These are phyloP conservation scores for Xylariomycetidae sp. DNA, from an alignment of 2,329 filamentous ascomycete genomes.

Conservation along the genomic window DNA sequence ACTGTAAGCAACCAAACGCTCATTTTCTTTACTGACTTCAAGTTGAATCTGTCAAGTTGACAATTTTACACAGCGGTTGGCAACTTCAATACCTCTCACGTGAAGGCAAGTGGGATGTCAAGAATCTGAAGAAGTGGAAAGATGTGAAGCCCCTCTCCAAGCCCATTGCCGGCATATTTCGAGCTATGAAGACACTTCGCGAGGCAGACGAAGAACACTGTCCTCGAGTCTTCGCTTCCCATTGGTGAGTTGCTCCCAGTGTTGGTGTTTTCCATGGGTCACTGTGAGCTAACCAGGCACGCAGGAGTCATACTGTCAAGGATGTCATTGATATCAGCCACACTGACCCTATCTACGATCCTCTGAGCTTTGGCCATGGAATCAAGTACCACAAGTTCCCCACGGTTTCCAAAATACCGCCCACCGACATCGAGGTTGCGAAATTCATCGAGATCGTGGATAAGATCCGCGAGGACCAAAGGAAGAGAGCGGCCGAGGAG, in stretches of 20 bases:
- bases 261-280: no score
- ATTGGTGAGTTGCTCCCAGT: conserved; percentile 23
- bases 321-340: conserved; percentile 89
- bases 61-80: conserved; percentile 55
- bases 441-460: conserved; percentile 55
- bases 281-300: no score
- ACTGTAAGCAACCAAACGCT: conserved; percentile 35
- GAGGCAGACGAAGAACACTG: conserved; percentile 83
- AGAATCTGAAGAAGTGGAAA: conserved; percentile 91
- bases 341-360: conserved; percentile 85
- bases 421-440: conserved; percentile 50
- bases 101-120: conserved; percentile 96
- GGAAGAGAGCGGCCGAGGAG: conserved; percentile 36
- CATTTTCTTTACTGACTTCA: background rate
- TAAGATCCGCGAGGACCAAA: conserved; percentile 53
- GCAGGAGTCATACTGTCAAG: conserved; percentile 63
- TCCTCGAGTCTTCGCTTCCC: conserved; percentile 59
- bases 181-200: conserved; percentile 87
- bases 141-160: conserved; percentile 71
- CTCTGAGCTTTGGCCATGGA: conserved; percentile 62
- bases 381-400: conserved; percentile 81
- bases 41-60: background rate
- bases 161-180: conserved; percentile 74
- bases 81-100: conserved; percentile 84
- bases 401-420: conserved; percentile 87